Evolutionary conservation across 352 stramenopile genomes (phyloP), one percentile per base, ranked within the genome.

Genomic region (Achlya hypogyna): DNA sequence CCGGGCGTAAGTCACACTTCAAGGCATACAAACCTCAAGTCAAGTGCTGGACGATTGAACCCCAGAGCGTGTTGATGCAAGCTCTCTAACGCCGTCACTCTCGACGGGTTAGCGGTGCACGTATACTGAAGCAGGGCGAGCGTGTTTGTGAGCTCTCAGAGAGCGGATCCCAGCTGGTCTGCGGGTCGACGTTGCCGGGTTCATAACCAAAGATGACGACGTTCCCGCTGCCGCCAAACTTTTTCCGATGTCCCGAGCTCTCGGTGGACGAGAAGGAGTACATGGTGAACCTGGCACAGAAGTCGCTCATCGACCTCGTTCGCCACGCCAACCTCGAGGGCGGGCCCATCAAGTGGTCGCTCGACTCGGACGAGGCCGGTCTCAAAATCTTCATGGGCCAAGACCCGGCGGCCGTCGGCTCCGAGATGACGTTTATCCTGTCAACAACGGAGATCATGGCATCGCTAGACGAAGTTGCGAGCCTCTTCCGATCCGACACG

Each of bases 401-500:
- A 29, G 60, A 67, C 32, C 60, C 60, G 23, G 42, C 60, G n/a
- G 60, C 47, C 5, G 38, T 56, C 31, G 49, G 14, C 5, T 59
- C 60, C 12, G 60, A 67, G 10, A 67, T 67, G 60, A 27, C 23
- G 9, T 56, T 67, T 34, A 58, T 93, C 45, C 74, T 81, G 34
- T 84, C 83, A 27, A 74, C 81, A 22, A 89, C 79, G 31, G 78
- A 78, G 29, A 88, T 93, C 49, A 85, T 84, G 70, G 85, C 85
- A 23, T 82, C 78, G 29, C 78, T 93, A 42, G 85, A 93, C 63
- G 85, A 93, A 45, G 79, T 90, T 18, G 82, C 85, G 27, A 75
- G 86, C 34, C 91, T 93, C 72, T 93, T 93, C 71, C 75, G 76
- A 40, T 75, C 90, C 20, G 85, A 93, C 59, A 90, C 82, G 54